Evolutionary conservation across 2,329 filamentous ascomycete species (phyloP), one percentile per base, ranked within the genome.

Genomic region (Didymella pomorum): DNA sequence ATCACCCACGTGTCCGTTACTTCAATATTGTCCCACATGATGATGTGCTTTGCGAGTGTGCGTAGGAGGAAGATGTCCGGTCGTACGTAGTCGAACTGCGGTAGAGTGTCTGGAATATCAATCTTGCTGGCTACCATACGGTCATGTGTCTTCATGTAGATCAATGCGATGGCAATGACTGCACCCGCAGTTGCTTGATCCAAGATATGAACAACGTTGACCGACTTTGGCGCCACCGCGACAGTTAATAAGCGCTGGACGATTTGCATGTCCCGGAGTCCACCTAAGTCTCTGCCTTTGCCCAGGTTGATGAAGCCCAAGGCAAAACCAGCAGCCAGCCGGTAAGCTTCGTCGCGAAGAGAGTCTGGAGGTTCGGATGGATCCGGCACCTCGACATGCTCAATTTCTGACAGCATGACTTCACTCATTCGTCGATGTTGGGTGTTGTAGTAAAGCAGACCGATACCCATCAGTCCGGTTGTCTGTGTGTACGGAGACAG

Each of bases 341-440:
- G 88, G 76, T 99, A 99, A n/a, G 93, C 93, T 79, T 99, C 95
- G 71, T 96, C 94, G 23, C 94, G 88, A 47, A 98, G 79, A 21
- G 88, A 88, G 69, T 97, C 92, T 56, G 93, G 90, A 8, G 84
- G 81, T 51, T 81, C 77, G 25, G 83, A 82, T 5, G 82, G 81
- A 59, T 97, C 93, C 52, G 94, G 90, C 35, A 91, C 85, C 25
- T 95, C 92, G 50, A 92, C 84, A 62, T 93, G 90, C 74, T 97
- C 93, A 60, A 99, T 95, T 75, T 99, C 95, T 0, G 94, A 98
- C 49, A 99, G 86, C 92, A 99, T 97, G 18, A 98, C 92, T 75
- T 99, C 95, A 72, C 93, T 98, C 95, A 99, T 99, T 35, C 96
- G 89, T 28, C 96, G 90, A 78, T 99, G 96, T 71, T 98, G 94